Conservation (phyloP, 2,329 filamentous ascomycete species). For the Alternaria sp. region DNA sequence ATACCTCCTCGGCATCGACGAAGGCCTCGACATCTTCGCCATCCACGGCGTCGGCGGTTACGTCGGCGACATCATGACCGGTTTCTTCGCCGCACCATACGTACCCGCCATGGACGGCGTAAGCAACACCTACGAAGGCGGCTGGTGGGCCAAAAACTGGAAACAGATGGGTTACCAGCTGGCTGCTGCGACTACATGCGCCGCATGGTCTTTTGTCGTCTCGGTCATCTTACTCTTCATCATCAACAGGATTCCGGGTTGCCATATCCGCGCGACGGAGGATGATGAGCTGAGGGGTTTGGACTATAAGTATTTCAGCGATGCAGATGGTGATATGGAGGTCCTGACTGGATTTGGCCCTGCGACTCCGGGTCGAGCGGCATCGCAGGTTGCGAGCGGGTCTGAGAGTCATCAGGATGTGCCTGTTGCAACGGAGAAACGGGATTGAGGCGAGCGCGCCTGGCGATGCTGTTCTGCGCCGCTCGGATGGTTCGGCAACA, state of each 20-base stretch:
- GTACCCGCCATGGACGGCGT: conserved; percentile 61
- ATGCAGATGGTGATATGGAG: conserved; percentile 31
- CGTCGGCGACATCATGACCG: conserved; percentile 63
- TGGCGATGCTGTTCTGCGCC: conserved; percentile 5
- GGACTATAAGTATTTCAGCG: conserved; percentile 59
- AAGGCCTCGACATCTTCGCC: conserved; percentile 66
- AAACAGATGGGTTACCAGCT: conserved; percentile 64
- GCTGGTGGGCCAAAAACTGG: conserved; percentile 60
- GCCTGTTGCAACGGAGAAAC: conserved; percentile 22
- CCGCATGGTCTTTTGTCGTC: conserved; percentile 61
- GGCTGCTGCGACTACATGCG: conserved; percentile 63
- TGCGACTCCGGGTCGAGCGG: conserved; percentile 15
- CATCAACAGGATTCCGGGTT: conserved; percentile 64
- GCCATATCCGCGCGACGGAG: conserved; percentile 62
- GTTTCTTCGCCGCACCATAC: conserved; percentile 60
- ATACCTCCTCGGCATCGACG: conserved; percentile 61
- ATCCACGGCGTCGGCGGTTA: conserved; percentile 66
- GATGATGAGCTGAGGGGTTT: conserved; percentile 63
- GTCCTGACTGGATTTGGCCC: conserved; percentile 28
- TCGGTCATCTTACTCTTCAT: conserved; percentile 61
- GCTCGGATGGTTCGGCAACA: neutral
- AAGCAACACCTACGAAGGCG: conserved; percentile 55
- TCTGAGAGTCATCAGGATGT: conserved; percentile 30
- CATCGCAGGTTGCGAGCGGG: conserved; percentile 15
- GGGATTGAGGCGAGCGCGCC: conserved; percentile 20